Base-by-base conservation (phyloP, 1,284 basidiomycete species). In the Waitea zeae region DNA sequence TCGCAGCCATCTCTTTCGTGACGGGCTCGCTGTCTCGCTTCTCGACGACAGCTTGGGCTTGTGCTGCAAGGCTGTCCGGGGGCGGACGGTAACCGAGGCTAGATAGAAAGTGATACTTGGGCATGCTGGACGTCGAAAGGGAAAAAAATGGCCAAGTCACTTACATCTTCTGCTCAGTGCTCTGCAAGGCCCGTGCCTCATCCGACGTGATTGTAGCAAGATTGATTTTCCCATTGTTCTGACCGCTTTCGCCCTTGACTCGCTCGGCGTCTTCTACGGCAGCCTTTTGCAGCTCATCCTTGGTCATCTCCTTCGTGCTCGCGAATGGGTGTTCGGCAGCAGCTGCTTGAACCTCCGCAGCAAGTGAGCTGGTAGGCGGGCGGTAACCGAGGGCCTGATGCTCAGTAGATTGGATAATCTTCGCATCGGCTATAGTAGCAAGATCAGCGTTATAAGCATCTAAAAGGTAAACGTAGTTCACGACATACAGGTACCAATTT, bases 341-440 rank as follows among this genome's bases (percentile, higher is more conserved):
- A 22, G 36, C 41, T 12, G 34, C 12, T 31, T 42, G 38, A 4
- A 39, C 41, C 30, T 38, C 17, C 12, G 41, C 38, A n/a, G 41
- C 41, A 17, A 42, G 41, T 4, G 33, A 38, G 34, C 36, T 39
- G 9, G 32, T 30, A 3, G 41, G 41, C 14, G 47, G 44, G 15
- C 40, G 41, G 34, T 46, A 48, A 1, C 44, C 44, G 13, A 42
- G 36, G 2, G 40, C 39, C 35, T 46, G 44, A 31, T 46, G 47
- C 30, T 50, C 48, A 18, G 45, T 42, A 11, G 47, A 48, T 39
- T 44, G 41, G 34, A 45, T 36, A 27, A 33, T 34, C 5, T 36
- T 35, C 3, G 44, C 47, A 20, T 41, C 37, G 13, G 39, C 28
- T 26, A 13, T 26, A 26, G 22, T 29, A 15, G 28, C 20, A 14